Base-by-base conservation (phyloP, 2,329 filamentous ascomycete species). In the Chaetomiaceae sp. region DNA sequence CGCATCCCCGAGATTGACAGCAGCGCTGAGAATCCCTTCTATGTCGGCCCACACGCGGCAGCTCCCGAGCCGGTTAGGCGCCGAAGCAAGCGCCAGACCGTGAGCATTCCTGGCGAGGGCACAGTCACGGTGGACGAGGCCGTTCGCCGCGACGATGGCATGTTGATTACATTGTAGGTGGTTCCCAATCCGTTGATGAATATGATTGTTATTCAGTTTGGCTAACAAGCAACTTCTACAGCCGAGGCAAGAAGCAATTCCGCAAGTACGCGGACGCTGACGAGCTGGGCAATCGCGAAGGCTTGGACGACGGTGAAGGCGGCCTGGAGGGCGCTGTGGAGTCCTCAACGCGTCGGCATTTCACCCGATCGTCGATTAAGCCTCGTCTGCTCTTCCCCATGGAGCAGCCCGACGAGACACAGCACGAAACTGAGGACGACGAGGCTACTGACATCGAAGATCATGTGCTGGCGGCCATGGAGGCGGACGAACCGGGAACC, bases 201-300 rank as follows among this genome's bases (percentile, higher is more conserved):
- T 20, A 17, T n/a, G n/a, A 17, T 26, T 26, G 30, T 29, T 27
- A 30, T 46, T 37, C 34, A 41, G 32, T 18, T 30, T 38, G n/a
- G 20, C 35, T 33, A 34, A 45, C 43, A 44, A 26, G 9, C n/a
- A 24, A 24, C 22, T 3, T 38, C 41, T 44, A 18, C 51, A 89
- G 85, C 72, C 87, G 87, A 58, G 87, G 87, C 62, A 88, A 85
- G 71, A 87, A 81, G 62, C 72, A 87, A 47, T 88, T 88, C 68
- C 81, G 82, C 64, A 84, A 82, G 60, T 88, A 84, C 56, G 64
- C 69, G 7, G 68, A 66, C 0, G 54, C 47, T 36, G 56, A 70
- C 24, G 63, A 68, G 38, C 67, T 67, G 36, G 63, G 61, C 19
- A 64, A 38, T 11, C 53, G 50, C 29, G 62, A 69, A 32, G 60